phyloP scores from a whole-genome alignment of 306 rosid species.

The Psophocarpus tetragonolobus region DNA sequence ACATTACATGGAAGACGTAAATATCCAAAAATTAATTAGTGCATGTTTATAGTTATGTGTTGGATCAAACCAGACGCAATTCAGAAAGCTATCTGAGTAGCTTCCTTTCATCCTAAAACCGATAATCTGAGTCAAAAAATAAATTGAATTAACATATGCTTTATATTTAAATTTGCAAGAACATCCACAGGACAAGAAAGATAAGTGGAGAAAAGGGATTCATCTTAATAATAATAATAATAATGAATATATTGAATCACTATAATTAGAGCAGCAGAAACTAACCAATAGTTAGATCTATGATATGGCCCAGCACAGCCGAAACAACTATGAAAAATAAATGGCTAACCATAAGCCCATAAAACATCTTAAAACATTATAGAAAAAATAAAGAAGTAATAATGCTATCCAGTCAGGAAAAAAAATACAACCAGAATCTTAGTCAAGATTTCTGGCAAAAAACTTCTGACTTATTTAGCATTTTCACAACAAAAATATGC shows the following conservation, averaged over 20 bases:
- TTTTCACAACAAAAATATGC: constrained; percentile 21
- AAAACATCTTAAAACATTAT: constrained; percentile 8
- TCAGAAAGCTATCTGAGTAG: no score
- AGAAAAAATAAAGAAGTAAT: constrained; percentile 3
- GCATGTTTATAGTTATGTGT: no score
- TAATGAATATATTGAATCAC: constrained; percentile 25
- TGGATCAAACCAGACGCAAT: no score
- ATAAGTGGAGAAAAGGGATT: neutral
- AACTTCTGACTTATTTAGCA: constrained; percentile 28
- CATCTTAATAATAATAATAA: neutral
- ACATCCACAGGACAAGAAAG: neutral
- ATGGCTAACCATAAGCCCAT: constrained; percentile 30
- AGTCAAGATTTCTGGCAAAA: constrained; percentile 26
- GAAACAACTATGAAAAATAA: constrained; percentile 11
- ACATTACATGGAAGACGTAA: neutral
- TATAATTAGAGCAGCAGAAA: constrained; percentile 39
- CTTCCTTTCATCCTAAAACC: no score
- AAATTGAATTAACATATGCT: neutral
- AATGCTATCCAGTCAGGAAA: constrained; percentile 21
- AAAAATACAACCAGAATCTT: constrained; percentile 35
- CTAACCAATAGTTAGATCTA: constrained; percentile 53
- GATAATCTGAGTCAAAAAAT: no score
- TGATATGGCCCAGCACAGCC: constrained; percentile 35
- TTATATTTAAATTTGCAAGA: neutral
- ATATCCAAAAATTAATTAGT: no score